Evolutionary conservation across 2,329 filamentous ascomycete species (phyloP).

Genomic region (Verruconis gallopava): DNA sequence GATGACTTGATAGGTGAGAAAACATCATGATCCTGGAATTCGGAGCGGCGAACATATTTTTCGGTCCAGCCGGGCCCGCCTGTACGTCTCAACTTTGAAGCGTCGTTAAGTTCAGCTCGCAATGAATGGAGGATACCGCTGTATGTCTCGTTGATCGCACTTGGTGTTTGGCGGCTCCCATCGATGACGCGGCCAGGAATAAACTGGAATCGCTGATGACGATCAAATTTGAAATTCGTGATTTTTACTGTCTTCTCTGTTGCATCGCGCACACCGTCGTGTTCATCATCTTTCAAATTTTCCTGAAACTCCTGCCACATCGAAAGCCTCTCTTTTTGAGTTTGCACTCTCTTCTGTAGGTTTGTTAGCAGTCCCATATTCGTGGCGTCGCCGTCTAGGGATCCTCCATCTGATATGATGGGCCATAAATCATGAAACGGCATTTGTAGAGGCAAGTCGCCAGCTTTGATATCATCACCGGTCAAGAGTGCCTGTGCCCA

Average conservation of each 20-base stretch:
- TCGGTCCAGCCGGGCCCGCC: slow-evolving; percentile 6
- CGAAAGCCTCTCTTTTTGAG: slow-evolving; percentile 54
- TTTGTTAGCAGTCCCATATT: slow-evolving; percentile 48
- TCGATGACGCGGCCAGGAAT: not conserved
- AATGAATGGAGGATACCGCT: not conserved
- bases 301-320: slow-evolving; percentile 60
- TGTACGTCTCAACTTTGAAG: slow-evolving; percentile 2
- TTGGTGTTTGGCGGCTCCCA: not conserved
- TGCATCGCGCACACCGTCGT: not conserved
- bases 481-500: slow-evolving; percentile 62
- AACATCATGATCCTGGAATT: slow-evolving; percentile 1
- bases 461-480: slow-evolving; percentile 41
- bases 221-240: slow-evolving; percentile 5
- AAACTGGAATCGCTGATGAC: slow-evolving; percentile 4
- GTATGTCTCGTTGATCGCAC: not conserved
- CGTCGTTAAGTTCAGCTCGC: not conserved
- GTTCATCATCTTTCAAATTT: not conserved
- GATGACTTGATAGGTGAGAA: slow-evolving; percentile 7
- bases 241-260: not conserved
- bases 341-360: slow-evolving; percentile 52
- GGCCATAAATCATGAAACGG: slow-evolving; percentile 62
- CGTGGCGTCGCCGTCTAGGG: slow-evolving; percentile 24
- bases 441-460: slow-evolving; percentile 35
- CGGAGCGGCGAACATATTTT: not conserved
- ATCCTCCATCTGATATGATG: slow-evolving; percentile 46